Conservation (phyloP, 805 yeast species). For the Kuraishia floccosa region DNA sequence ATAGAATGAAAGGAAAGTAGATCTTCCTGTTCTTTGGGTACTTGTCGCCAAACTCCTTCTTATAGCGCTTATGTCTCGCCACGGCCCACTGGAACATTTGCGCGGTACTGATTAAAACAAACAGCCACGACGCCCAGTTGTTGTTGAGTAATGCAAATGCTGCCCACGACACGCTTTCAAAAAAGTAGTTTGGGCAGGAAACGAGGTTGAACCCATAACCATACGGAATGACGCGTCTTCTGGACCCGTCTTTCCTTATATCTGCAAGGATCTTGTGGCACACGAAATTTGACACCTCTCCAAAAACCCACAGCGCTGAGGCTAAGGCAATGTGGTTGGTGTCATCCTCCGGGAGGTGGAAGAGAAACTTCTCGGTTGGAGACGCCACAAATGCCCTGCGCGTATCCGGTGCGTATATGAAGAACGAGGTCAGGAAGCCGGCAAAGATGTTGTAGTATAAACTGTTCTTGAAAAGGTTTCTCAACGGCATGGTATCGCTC, state of each 20-base stretch:
- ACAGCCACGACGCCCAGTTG: constrained; percentile 67
- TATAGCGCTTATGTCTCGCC: constrained; percentile 66
- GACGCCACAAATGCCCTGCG: constrained; percentile 4
- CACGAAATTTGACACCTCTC: constrained; percentile 62
- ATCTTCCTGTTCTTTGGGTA: constrained; percentile 77
- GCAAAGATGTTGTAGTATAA: constrained; percentile 89
- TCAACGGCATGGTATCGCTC: constrained; percentile 83
- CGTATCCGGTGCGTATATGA: constrained; percentile 16
- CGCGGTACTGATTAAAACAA: constrained; percentile 54
- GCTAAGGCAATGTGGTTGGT: constrained; percentile 17
- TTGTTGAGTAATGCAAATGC: constrained; percentile 59
- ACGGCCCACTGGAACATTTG: constrained; percentile 94
- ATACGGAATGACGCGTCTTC: constrained; percentile 58
- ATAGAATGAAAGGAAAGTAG: constrained; percentile 65
- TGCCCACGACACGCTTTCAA: constrained; percentile 74
- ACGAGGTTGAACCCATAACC: constrained; percentile 78
- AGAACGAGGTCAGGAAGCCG: constrained; percentile 36
- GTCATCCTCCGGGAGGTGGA: constrained; percentile 33
- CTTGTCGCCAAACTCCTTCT: constrained; percentile 58
- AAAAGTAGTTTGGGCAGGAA: constrained; percentile 91
- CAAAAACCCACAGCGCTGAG: constrained; percentile 36
- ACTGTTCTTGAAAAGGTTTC: constrained; percentile 80
- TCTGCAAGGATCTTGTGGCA: constrained; percentile 59
- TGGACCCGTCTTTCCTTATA: constrained; percentile 44
- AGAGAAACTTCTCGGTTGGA: constrained; percentile 18